Percentiles rank a stretch among this genome's conserved stretches.
Evolutionary conservation across 192 early-diverging fungal species (phyloP).

Genomic region (Coemansia interrupta): DNA sequence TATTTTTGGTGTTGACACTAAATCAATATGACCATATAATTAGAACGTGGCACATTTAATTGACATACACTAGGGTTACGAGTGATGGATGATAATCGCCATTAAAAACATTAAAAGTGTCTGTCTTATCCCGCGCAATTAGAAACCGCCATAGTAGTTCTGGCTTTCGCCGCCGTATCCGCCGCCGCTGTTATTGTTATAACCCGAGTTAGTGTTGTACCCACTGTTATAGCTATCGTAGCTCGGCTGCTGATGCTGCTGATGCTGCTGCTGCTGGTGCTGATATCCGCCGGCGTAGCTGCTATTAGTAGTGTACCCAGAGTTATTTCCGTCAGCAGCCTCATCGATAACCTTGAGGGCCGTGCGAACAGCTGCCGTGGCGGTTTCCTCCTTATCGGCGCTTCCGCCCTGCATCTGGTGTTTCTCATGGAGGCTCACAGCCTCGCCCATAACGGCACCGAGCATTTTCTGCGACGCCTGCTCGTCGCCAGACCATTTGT

Average conservation of each 20-base stretch:
- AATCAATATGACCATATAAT: too few relatives aligned
- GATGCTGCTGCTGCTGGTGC: background rate
- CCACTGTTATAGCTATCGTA: conserved; percentile 3
- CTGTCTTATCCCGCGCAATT: too few relatives aligned
- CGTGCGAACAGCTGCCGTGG: conserved; percentile 35
- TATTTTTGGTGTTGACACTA: too few relatives aligned
- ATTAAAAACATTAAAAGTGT: background rate
- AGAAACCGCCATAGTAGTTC: conserved; percentile 3
- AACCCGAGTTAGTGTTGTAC: background rate
- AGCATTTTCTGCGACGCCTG: conserved; percentile 41
- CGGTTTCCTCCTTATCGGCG: conserved; percentile 38
- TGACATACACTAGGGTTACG: too few relatives aligned
- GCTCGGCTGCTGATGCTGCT: background rate
- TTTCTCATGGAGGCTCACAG: conserved; percentile 22
- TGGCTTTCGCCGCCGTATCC: conserved; percentile 8
- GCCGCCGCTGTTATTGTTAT: conserved; percentile 6
- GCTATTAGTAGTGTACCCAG: too few relatives aligned
- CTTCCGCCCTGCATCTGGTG: conserved; percentile 12
- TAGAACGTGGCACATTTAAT: too few relatives aligned
- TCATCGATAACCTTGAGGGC: conserved; percentile 45
- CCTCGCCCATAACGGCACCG: conserved; percentile 38
- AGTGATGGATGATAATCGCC: too few relatives aligned
- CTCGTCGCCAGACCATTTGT: conserved; percentile 10
- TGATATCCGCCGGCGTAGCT: background rate
- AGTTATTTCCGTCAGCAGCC: background rate